A percentile compares a stretch with the other conserved stretches of the same genome.
Conservation (phyloP, 345 rosid genomes). For the Viola odorata region DNA sequence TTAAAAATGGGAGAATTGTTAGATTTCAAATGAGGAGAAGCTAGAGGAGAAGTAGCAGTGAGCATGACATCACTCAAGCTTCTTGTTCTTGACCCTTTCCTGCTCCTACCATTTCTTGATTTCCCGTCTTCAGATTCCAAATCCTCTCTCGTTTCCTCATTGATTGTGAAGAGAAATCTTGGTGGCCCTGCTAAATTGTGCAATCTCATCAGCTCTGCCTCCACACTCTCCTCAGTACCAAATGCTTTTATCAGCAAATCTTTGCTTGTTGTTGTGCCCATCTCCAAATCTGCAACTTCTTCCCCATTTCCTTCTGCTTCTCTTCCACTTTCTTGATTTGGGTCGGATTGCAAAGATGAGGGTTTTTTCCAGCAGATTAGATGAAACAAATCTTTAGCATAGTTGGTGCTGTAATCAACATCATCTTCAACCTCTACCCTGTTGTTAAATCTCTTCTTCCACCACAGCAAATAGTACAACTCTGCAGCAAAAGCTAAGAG, state of each 20-base stretch:
- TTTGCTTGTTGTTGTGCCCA: conserved; percentile 53
- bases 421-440: conserved; percentile 27
- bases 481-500: conserved; percentile 65
- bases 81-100: conserved; percentile 60
- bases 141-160: conserved; percentile 90
- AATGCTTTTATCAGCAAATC: conserved; percentile 44
- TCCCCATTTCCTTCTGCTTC: conserved; percentile 18
- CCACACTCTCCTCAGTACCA: conserved; percentile 51
- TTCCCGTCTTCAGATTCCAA: conserved; percentile 87
- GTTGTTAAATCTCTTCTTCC: conserved; percentile 59
- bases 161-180: conserved; percentile 88
- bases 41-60: conserved; percentile 50
- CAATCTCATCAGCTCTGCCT: conserved; percentile 87
- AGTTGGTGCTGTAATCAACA: conserved; percentile 36
- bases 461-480: conserved; percentile 69
- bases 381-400: conserved; percentile 55
- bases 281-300: conserved; percentile 43
- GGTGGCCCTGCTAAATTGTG: conserved; percentile 82
- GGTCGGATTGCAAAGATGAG: conserved; percentile 28
- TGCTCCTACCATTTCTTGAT: conserved; percentile 46
- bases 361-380: conserved; percentile 57
- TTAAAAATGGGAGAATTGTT: conserved; percentile 24
- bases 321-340: conserved; percentile 11
- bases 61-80: conserved; percentile 67
- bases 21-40: conserved; percentile 56